Percentiles rank a stretch among this genome's conserved stretches.
phyloP scores from a whole-genome alignment of 768 basidiomycete genomes.

The Kwoniella bestiolae region DNA sequence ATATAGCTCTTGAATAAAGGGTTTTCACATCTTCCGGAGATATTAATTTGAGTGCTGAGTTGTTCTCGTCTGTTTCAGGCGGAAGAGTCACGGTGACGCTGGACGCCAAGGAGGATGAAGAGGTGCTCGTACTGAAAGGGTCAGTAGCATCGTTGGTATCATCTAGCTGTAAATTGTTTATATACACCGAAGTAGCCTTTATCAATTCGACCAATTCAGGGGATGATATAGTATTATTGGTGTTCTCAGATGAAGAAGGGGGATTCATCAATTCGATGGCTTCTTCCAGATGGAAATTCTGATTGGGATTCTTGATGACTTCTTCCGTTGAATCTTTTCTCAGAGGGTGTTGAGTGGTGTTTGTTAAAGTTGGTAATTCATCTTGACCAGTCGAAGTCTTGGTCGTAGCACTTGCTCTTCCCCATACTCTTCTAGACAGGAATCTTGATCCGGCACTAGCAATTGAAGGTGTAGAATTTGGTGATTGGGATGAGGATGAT shows the following conservation, averaged over 20 bases:
- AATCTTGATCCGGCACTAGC: constrained; percentile 16
- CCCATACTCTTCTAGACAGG: constrained; percentile 21
- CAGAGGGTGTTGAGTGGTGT: background rate
- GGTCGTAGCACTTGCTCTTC: constrained; percentile 23
- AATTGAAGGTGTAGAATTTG: constrained; percentile 5
- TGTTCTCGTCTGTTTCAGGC: background rate
- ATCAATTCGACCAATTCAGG: constrained; percentile 41
- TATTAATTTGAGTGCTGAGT: background rate
- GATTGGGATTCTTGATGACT: constrained; percentile 5
- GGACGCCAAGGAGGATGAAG: background rate
- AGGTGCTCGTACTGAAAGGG: background rate
- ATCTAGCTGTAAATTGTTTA: constrained; percentile 22
- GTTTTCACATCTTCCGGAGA: constrained; percentile 22
- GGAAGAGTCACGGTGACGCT: background rate
- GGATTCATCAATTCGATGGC: constrained; percentile 26
- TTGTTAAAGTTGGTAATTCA: constrained; percentile 11
- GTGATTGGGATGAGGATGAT: constrained; percentile 1
- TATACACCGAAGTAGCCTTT: constrained; percentile 39
- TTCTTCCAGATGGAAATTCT: constrained; percentile 22
- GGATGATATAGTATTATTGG: constrained; percentile 6
- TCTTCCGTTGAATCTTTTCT: constrained; percentile 16
- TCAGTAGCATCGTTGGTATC: constrained; percentile 18
- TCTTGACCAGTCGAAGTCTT: constrained; percentile 24
- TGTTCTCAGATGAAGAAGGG: background rate
- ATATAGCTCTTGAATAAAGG: constrained; percentile 33